These are phyloP conservation scores for Vigna hirtella DNA, from an alignment of 306 rosid species.

Conservation along the genomic window DNA sequence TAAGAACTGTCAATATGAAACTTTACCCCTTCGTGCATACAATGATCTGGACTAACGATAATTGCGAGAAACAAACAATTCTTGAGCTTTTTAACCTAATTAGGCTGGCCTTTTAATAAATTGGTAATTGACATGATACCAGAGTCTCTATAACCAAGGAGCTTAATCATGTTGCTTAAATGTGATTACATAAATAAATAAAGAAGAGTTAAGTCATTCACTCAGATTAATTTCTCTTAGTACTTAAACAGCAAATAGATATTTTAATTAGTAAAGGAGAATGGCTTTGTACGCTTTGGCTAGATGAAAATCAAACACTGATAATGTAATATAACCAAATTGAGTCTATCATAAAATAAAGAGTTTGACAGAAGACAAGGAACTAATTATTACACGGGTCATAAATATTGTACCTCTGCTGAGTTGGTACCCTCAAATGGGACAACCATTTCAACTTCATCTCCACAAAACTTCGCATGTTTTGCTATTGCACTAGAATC, in stretches of 20 bases:
- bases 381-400: background rate
- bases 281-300: background rate
- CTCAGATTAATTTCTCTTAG: background rate
- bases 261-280: background rate
- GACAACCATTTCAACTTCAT: slow-evolving; percentile 76
- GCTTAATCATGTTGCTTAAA: background rate
- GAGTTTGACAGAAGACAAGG: background rate
- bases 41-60: background rate
- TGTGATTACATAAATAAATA: background rate
- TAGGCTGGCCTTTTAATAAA: background rate
- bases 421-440: slow-evolving; percentile 75
- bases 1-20: background rate
- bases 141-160: background rate
- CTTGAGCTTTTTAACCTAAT: background rate
- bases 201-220: background rate
- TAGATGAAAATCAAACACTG: background rate
- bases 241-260: background rate
- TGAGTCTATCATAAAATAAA: slow-evolving; percentile 35
- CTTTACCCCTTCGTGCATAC: background rate
- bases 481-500: slow-evolving; percentile 73
- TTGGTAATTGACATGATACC: background rate
- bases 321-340: background rate
- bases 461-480: slow-evolving; percentile 61
- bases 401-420: slow-evolving; percentile 67
- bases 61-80: background rate